These are phyloP conservation scores for Saccharomyces pastorianus DNA, from an alignment of 1,139 yeast genomes.

Conservation along the genomic window DNA sequence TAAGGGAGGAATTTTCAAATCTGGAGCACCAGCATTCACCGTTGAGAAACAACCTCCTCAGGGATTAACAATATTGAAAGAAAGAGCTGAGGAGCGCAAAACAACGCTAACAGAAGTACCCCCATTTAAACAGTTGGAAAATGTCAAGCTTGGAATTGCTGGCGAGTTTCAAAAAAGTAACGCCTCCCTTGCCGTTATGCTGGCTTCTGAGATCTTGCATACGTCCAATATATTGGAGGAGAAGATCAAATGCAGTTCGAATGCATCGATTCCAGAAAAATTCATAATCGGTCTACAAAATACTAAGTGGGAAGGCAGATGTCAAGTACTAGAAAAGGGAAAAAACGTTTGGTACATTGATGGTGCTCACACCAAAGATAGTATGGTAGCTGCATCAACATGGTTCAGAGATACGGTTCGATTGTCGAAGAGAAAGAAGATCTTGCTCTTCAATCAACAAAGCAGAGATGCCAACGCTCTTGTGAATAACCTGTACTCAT, in stretches of 20 bases:
- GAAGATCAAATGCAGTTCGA: constrained; percentile 15
- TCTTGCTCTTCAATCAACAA: constrained; percentile 85
- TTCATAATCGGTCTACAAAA: constrained; percentile 57
- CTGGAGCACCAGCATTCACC: constrained; percentile 55
- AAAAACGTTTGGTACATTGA: constrained; percentile 73
- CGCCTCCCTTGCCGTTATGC: constrained; percentile 80
- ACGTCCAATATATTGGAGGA: constrained; percentile 37
- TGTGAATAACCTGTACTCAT: constrained; percentile 44
- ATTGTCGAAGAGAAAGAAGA: constrained; percentile 26
- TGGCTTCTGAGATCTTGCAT: constrained; percentile 56
- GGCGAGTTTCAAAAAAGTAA: constrained; percentile 81
- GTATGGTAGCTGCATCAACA: constrained; percentile 65
- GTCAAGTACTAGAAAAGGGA: constrained; percentile 56
- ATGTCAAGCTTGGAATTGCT: constrained; percentile 60
- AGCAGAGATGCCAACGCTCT: constrained; percentile 74
- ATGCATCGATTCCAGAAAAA: constrained; percentile 27
- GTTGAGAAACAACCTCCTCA: constrained; percentile 51
- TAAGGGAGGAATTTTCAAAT: constrained; percentile 87
- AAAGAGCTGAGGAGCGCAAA: constrained; percentile 61
- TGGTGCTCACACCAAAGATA: constrained; percentile 93
- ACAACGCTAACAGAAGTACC: constrained; percentile 48
- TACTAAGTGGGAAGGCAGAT: constrained; percentile 91
- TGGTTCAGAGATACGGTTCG: constrained; percentile 57
- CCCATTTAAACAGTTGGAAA: constrained; percentile 35
- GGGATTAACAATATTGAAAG: constrained; percentile 45